These are phyloP conservation scores for Gliomastix tumulicola DNA, from an alignment of 2,329 filamentous ascomycete species.

Conservation along the genomic window DNA sequence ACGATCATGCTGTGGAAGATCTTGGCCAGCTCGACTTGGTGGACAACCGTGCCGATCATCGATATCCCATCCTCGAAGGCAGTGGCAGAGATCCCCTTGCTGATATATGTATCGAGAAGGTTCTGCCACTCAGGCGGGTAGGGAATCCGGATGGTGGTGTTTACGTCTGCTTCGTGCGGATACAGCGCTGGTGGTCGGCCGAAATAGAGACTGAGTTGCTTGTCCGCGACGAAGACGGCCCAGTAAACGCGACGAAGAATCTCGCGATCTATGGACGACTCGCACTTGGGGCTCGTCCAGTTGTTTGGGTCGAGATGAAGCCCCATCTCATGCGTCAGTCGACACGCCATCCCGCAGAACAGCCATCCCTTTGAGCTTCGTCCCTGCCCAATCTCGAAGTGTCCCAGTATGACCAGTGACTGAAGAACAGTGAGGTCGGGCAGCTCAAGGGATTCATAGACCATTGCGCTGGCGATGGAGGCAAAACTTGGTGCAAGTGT, in stretches of 20 bases:
- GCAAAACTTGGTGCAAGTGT: constrained; percentile 34
- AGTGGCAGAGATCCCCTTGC: not conserved
- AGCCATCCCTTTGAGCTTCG: constrained; percentile 43
- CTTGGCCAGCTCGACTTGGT: too few species aligned
- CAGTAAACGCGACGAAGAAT: too few species aligned
- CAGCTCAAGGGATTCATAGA: constrained; percentile 33
- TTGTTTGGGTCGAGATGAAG: constrained; percentile 43
- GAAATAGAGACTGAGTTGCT: too few species aligned
- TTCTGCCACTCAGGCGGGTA: constrained; percentile 41
- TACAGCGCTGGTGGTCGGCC: too few species aligned
- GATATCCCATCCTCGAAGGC: constrained; percentile 11
- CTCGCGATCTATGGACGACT: too few species aligned
- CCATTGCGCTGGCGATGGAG: constrained; percentile 33
- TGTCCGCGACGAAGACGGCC: too few species aligned
- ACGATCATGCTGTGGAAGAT: too few species aligned
- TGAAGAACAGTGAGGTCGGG: constrained; percentile 41
- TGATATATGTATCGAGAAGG: too few species aligned
- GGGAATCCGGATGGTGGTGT: constrained; percentile 36
- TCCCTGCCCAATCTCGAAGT: constrained; percentile 38
- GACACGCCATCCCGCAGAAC: constrained; percentile 44
- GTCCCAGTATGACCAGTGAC: constrained; percentile 34
- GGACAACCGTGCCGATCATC: too few species aligned
- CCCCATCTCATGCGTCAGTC: constrained; percentile 45
- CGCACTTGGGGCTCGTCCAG: constrained; percentile 14
- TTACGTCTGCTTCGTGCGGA: too few species aligned